A percentile compares a stretch with the other conserved stretches of the same genome.
phyloP scores from a whole-genome alignment of 192 early-diverging fungal genomes.

The Coemansia sp. region DNA sequence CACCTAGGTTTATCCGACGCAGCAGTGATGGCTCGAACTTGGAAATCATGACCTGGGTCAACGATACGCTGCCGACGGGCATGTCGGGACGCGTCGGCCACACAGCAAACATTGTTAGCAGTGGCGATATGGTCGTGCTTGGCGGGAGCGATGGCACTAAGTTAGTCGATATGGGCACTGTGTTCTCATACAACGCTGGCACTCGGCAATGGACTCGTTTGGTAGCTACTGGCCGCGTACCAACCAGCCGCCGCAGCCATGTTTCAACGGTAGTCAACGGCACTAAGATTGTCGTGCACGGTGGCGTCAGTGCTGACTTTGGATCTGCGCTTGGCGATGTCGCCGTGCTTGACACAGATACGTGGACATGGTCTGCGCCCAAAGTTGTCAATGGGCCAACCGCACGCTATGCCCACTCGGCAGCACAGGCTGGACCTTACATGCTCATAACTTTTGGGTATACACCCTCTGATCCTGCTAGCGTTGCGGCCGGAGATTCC shows the following conservation, averaged over 20 bases:
- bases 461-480: neutral
- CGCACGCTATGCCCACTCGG: conserved; percentile 45
- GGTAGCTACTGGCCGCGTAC: conserved; percentile 23
- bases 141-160: conserved; percentile 33
- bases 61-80: conserved; percentile 29
- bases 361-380: conserved; percentile 45
- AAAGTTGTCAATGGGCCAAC: conserved; percentile 12
- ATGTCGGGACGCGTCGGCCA: conserved; percentile 42
- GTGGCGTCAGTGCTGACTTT: conserved; percentile 33
- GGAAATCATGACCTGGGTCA: conserved; percentile 41
- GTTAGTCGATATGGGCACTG: conserved; percentile 25
- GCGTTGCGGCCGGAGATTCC: conserved; percentile 15
- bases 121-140: conserved; percentile 45
- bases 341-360: conserved; percentile 45
- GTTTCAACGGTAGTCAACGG: conserved; percentile 38
- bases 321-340: conserved; percentile 37
- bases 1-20: neutral
- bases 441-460: conserved; percentile 46
- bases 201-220: conserved; percentile 29
- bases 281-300: conserved; percentile 43
- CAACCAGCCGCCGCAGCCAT: conserved; percentile 32
- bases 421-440: conserved; percentile 40
- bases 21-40: neutral
- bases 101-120: conserved; percentile 26
- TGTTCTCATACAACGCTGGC: conserved; percentile 34